phyloP scores from a whole-genome alignment of 2,329 filamentous ascomycete genomes.

The Helminthosporium solani region DNA sequence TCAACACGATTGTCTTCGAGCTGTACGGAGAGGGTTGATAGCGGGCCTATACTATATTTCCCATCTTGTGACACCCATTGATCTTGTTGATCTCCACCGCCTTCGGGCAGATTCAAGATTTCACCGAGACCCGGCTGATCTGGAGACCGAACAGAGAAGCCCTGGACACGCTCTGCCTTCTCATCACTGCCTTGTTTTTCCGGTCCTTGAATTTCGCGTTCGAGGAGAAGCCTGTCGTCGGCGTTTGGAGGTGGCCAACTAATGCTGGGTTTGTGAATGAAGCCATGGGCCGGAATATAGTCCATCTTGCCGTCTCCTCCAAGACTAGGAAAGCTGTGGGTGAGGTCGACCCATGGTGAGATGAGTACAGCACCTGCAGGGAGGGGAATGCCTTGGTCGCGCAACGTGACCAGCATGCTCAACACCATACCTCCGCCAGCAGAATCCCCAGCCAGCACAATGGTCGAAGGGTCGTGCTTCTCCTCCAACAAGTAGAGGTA shows the following conservation, averaged over 20 bases:
- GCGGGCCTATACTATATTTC: slow-evolving; percentile 40
- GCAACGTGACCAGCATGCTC: slow-evolving; percentile 72
- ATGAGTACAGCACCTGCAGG: slow-evolving; percentile 89
- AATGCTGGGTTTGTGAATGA: slow-evolving; percentile 83
- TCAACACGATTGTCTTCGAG: slow-evolving; percentile 66
- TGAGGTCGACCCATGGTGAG: slow-evolving; percentile 94
- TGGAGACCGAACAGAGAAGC: slow-evolving; percentile 31
- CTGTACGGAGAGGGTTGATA: slow-evolving; percentile 58
- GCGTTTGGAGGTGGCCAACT: slow-evolving; percentile 92
- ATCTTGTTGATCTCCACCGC: slow-evolving; percentile 7
- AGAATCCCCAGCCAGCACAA: slow-evolving; percentile 87
- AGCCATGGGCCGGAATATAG: slow-evolving; percentile 85
- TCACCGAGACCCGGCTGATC: slow-evolving; percentile 19
- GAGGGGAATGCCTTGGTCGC: slow-evolving; percentile 79
- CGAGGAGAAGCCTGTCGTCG: slow-evolving; percentile 64
- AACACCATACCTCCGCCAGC: slow-evolving; percentile 90
- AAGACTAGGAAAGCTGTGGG: slow-evolving; percentile 94
- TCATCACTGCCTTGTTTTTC: slow-evolving; percentile 19
- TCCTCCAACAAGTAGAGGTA: slow-evolving; percentile 78
- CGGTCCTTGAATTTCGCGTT: slow-evolving; percentile 35
- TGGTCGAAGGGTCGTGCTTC: slow-evolving; percentile 73
- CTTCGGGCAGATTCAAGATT: slow-evolving; percentile 9
- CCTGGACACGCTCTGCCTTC: slow-evolving; percentile 36
- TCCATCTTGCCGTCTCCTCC: slow-evolving; percentile 70
- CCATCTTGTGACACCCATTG: slow-evolving; percentile 33